Percentiles rank a stretch among this genome's conserved stretches.
Conservation (phyloP, 2,329 filamentous ascomycete genomes). For the Calonectria montana region DNA sequence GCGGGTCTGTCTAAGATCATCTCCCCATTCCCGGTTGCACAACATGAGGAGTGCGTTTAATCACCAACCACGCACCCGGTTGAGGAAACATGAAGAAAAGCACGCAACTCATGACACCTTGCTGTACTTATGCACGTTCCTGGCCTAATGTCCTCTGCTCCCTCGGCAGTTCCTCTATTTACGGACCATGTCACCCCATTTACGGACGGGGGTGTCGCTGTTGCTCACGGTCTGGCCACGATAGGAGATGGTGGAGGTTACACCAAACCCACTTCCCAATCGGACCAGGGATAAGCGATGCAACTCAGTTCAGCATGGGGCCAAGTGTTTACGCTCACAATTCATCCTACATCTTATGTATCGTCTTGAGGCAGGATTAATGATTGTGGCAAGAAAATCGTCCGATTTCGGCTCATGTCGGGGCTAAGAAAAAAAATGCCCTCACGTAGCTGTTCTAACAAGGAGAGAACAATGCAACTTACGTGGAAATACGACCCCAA, state of each 20-base stretch:
- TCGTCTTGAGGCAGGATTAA: not conserved
- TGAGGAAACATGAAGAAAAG: not conserved
- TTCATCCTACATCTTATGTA: not conserved
- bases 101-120: not conserved
- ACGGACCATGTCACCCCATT: not conserved
- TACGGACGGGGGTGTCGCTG: not conserved
- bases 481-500: conserved; percentile 14
- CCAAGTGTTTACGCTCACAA: not conserved
- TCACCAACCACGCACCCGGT: not conserved
- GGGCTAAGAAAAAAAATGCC: not conserved
- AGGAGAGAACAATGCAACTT: conserved; percentile 7
- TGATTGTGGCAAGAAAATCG: not conserved
- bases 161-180: not conserved
- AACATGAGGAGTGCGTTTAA: not conserved
- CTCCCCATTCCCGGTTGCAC: conserved; percentile 9
- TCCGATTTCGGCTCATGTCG: conserved; percentile 11
- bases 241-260: not conserved
- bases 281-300: not conserved
- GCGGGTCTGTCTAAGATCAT: not conserved
- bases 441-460: conserved; percentile 21
- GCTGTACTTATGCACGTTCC: not conserved
- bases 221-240: not conserved
- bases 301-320: not conserved
- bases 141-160: not conserved
- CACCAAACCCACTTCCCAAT: not conserved